phyloP scores from a whole-genome alignment of 352 stramenopile species.

The Bremia lactucae region DNA sequence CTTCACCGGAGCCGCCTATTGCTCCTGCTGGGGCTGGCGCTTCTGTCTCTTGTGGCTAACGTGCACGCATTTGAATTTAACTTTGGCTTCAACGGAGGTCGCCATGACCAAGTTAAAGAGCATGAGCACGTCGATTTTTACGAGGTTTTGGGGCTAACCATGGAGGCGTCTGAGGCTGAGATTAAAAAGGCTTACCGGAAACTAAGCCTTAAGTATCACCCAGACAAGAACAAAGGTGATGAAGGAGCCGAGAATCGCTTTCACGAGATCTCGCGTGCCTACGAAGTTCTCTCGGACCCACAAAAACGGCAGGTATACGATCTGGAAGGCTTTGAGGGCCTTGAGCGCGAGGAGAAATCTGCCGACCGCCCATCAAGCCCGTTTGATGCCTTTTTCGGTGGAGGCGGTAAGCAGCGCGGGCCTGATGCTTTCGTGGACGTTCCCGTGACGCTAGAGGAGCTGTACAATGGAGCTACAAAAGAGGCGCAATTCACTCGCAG shows the following conservation, averaged over 20 bases:
- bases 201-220: slow-evolving; percentile 93
- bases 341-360: slow-evolving; percentile 64
- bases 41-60: slow-evolving; percentile 23
- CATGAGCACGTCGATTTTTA: slow-evolving; percentile 72
- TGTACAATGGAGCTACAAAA: slow-evolving; percentile 79
- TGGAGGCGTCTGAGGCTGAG: slow-evolving; percentile 78
- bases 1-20: slow-evolving; percentile 19
- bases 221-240: slow-evolving; percentile 84
- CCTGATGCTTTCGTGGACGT: slow-evolving; percentile 69
- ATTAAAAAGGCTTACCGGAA: slow-evolving; percentile 95
- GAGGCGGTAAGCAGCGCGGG: slow-evolving; percentile 55
- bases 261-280: slow-evolving; percentile 84
- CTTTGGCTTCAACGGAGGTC: slow-evolving; percentile 32
- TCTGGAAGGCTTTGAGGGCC: slow-evolving; percentile 83
- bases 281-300: slow-evolving; percentile 86
- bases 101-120: slow-evolving; percentile 36
- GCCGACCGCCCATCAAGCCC: slow-evolving; percentile 38
- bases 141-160: slow-evolving; percentile 60
- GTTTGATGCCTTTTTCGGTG: slow-evolving; percentile 78
- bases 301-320: slow-evolving; percentile 89
- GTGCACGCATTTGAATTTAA: slow-evolving; percentile 36
- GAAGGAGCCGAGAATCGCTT: slow-evolving; percentile 79
- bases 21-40: slow-evolving; percentile 16
- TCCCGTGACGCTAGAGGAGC: slow-evolving; percentile 70
- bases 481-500: slow-evolving; percentile 56